Evolutionary conservation across 495 filamentous ascomycete species (phyloP).

Genomic region (Viridothelium virens): DNA sequence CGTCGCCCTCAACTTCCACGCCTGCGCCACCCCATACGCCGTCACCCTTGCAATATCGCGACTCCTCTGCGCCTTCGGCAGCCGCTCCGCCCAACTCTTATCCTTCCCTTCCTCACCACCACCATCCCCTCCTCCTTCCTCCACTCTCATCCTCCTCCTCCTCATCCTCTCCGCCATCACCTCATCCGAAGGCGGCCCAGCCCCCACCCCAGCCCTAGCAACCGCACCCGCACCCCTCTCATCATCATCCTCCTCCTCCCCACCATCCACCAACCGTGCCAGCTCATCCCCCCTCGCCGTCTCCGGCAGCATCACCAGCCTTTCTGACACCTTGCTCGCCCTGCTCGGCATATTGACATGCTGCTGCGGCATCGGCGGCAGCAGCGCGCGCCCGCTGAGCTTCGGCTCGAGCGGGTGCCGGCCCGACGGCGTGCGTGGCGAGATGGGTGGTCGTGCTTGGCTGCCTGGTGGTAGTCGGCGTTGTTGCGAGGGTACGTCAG

Average conservation of each 20-base stretch:
- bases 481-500: slow-evolving; percentile 92
- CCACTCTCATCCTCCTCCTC: slow-evolving; percentile 44
- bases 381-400: slow-evolving; percentile 32
- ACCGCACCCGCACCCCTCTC: slow-evolving; percentile 56
- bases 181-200: slow-evolving; percentile 67
- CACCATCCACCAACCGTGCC: slow-evolving; percentile 30
- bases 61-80: slow-evolving; percentile 80
- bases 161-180: slow-evolving; percentile 59
- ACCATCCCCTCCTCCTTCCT: slow-evolving; percentile 21
- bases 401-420: slow-evolving; percentile 39
- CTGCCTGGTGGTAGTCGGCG: slow-evolving; percentile 62
- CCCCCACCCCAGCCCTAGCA: slow-evolving; percentile 9
- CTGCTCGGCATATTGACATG: slow-evolving; percentile 58
- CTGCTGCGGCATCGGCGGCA: slow-evolving; percentile 12
- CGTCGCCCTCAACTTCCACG: slow-evolving; percentile 76
- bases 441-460: slow-evolving; percentile 45
- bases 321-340: slow-evolving; percentile 88
- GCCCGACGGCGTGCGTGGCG: slow-evolving; percentile 40
- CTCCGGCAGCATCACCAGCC: slow-evolving; percentile 90
- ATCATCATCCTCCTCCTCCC: slow-evolving; percentile 47
- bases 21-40: slow-evolving; percentile 93
- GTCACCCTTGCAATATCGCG: slow-evolving; percentile 69
- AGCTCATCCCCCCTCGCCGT: slow-evolving; percentile 41
- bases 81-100: slow-evolving; percentile 89
- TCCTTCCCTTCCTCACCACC: slow-evolving; percentile 49